phyloP scores from a whole-genome alignment of 2,329 filamentous ascomycete species.

The Pseudogymnoascus sp. region DNA sequence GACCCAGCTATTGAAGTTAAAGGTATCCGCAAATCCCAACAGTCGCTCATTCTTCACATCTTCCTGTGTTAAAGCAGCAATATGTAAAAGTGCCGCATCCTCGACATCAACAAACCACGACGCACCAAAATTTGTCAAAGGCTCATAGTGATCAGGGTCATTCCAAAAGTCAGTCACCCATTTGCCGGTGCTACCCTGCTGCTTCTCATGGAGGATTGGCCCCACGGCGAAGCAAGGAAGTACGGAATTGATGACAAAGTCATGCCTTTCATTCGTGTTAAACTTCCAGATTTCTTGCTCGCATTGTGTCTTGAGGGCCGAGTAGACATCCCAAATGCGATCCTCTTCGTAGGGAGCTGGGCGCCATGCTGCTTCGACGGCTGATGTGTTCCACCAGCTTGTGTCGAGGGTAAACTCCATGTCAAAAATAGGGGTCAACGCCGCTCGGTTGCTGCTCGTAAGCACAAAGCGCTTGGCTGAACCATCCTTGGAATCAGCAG shows the following conservation, averaged over 20 bases:
- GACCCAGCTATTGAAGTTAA: slow-evolving; percentile 3
- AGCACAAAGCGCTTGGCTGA: slow-evolving; percentile 33
- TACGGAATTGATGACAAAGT: slow-evolving; percentile 22
- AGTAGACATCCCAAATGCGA: slow-evolving; percentile 26
- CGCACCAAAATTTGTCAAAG: not conserved
- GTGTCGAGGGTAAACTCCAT: slow-evolving; percentile 15
- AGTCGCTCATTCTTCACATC: not conserved
- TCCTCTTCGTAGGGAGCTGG: slow-evolving; percentile 25
- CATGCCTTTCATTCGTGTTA: slow-evolving; percentile 20
- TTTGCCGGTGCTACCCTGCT: not conserved
- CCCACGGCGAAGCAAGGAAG: slow-evolving; percentile 26
- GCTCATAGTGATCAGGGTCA: not conserved
- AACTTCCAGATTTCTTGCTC: slow-evolving; percentile 32
- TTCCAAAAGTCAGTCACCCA: slow-evolving; percentile 7
- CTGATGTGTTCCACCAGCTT: slow-evolving; percentile 28
- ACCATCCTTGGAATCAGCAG: slow-evolving; percentile 21
- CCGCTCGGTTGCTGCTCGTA: slow-evolving; percentile 28
- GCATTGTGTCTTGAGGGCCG: slow-evolving; percentile 29
- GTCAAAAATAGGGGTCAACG: slow-evolving; percentile 13
- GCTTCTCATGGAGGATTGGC: slow-evolving; percentile 14
- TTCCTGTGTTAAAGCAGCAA: not conserved
- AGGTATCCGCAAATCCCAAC: not conserved
- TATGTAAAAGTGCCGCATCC: not conserved
- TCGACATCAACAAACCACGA: not conserved
- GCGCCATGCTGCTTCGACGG: slow-evolving; percentile 27